Evolutionary conservation across 192 early-diverging fungal species (phyloP), one percentile per base, ranked within the genome.

Genomic region (Coemansia sp.): DNA sequence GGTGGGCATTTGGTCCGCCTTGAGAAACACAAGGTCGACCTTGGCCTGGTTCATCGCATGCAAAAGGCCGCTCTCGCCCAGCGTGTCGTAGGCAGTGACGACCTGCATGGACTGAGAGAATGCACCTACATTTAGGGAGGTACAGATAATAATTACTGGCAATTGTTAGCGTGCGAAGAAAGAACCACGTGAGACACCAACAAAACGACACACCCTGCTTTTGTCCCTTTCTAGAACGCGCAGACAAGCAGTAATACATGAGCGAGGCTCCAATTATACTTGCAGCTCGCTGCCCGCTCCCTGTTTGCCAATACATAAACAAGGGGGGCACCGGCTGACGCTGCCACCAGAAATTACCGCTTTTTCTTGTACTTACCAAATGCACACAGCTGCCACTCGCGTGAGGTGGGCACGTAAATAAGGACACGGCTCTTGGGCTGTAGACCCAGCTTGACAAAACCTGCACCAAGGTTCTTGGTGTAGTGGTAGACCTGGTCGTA

Each of bases 31-130:
- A 22, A 82, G 73, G 7, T 78, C 70, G 29, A 88, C 85, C 67
- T 88, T 87, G 46, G 89, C 80, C 70, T 95, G 88, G 60, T 93
- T 88, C 77, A 98, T 88, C 0, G 93, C 91, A 62, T 88, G 92
- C 34, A 82, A 42, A 18, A 95, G 82, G 52, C 91, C 91, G 35
- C 88, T 86, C 53, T 88, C 87, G 19, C 91, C 93, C 23, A 95
- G 81, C 13, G 91, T 92, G 55, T 87, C 86, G 70, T 88, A 89
- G 14, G 90, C 88, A 27, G 93, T 95, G 43, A 87, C 85, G 60
- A 93, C 86, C 52, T 83, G 85, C 56, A 90, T 79, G 22, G 59
- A 67, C 68, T 92, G 89, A 15, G 86, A 73, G 45, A 72, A 72
- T 22, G 61, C 60, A 5, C 53, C 63, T 56, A 65, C 39, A 22